Percentiles rank a stretch among this genome's conserved stretches.
These are phyloP conservation scores for Fomitopsis betulina DNA, from an alignment of 1,284 basidiomycete genomes.

Conservation along the genomic window DNA sequence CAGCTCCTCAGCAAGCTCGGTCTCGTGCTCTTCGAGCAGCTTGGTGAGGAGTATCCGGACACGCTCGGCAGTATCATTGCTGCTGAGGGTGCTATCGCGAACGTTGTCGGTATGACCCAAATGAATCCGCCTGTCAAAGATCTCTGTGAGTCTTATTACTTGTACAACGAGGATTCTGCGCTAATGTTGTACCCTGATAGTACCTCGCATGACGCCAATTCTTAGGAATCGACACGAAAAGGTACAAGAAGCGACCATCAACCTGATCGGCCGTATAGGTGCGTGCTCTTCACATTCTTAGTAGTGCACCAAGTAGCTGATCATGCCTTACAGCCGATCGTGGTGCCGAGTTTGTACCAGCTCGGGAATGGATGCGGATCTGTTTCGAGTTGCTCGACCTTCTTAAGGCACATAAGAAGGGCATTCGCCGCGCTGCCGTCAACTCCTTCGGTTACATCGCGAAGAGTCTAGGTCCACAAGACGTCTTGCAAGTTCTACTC, in stretches of 20 bases:
- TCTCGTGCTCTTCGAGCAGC: constrained; percentile 95
- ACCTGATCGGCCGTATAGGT: constrained; percentile 98
- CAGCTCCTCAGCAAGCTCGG: constrained; percentile 94
- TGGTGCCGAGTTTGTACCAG: constrained; percentile 97
- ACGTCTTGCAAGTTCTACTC: constrained; percentile 92
- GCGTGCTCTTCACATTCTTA: constrained; percentile 20
- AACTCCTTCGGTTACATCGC: constrained; percentile 99
- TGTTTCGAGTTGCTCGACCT: constrained; percentile 98
- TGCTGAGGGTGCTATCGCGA: constrained; percentile 97
- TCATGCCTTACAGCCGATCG: constrained; percentile 72
- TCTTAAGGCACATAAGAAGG: constrained; percentile 99
- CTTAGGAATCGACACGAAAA: constrained; percentile 98
- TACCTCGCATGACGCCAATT: constrained; percentile 99
- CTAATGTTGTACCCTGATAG: constrained; percentile 35
- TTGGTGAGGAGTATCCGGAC: constrained; percentile 99
- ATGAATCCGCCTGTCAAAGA: constrained; percentile 99
- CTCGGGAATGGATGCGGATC: constrained; percentile 99
- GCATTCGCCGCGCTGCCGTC: constrained; percentile 96
- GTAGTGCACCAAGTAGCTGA: background rate
- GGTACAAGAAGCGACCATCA: constrained; percentile 99
- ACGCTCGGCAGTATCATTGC: constrained; percentile 98
- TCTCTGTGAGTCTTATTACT: constrained; percentile 62
- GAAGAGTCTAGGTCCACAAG: constrained; percentile 98
- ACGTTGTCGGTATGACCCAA: constrained; percentile 99
- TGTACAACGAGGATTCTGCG: background rate